These are phyloP conservation scores for Fusarium sp. DNA, from an alignment of 2,329 filamentous ascomycete species.

Conservation along the genomic window DNA sequence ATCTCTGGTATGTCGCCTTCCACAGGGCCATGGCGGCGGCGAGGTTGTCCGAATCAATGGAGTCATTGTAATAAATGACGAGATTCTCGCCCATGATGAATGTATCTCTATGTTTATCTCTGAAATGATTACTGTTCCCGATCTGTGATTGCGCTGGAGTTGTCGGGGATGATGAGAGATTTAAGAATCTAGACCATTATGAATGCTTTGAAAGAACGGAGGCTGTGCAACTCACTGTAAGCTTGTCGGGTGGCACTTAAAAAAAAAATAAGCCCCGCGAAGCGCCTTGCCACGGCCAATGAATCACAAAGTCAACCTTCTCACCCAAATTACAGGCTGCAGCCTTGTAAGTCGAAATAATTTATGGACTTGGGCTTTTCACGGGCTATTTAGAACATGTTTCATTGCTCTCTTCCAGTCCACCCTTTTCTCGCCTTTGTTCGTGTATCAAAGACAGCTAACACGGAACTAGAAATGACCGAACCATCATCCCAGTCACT, in stretches of 20 bases:
- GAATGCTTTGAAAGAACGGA: conserved; percentile 9
- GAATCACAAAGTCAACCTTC: conserved; percentile 15
- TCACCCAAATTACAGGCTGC: conserved; percentile 9
- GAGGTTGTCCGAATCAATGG: conserved; percentile 46
- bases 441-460: conserved; percentile 16
- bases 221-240: conserved; percentile 30
- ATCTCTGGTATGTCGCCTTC: conserved; percentile 19
- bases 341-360: conserved; percentile 14
- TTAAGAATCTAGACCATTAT: conserved; percentile 22
- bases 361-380: conserved; percentile 2
- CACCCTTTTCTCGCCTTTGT: conserved; percentile 25
- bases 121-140: background rate
- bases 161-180: conserved; percentile 28
- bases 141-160: conserved; percentile 19
- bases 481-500: conserved; percentile 8
- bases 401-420: conserved; percentile 27
- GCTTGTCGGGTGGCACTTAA: conserved; percentile 18
- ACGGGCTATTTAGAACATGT: conserved; percentile 6
- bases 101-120: background rate
- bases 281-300: conserved; percentile 21
- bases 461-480: conserved; percentile 20
- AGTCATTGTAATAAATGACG: conserved; percentile 47
- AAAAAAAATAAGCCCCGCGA: conserved; percentile 28
- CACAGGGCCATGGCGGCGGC: conserved; percentile 42
- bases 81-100: conserved; percentile 35